phyloP scores from a whole-genome alignment of 1,139 yeast species.

The Arxiozyma telluris region DNA sequence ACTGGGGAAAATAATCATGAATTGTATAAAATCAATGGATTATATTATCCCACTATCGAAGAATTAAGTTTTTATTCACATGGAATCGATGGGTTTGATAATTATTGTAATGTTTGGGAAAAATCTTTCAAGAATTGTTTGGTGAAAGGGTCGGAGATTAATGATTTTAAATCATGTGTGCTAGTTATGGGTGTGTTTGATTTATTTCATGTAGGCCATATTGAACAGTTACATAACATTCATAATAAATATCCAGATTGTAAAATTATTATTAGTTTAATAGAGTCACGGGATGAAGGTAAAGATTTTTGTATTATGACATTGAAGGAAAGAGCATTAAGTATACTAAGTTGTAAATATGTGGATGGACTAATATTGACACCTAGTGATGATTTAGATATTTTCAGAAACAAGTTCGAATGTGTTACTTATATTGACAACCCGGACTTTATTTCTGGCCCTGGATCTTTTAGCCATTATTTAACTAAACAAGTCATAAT shows the following conservation, averaged over 20 bases:
- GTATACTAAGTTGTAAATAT: slow-evolving; percentile 79
- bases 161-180: slow-evolving; percentile 29
- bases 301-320: slow-evolving; percentile 54
- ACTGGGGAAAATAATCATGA: slow-evolving; percentile 30
- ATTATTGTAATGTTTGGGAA: slow-evolving; percentile 54
- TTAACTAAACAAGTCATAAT: slow-evolving; percentile 29
- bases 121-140: slow-evolving; percentile 15
- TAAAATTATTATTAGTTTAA: slow-evolving; percentile 58
- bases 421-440: slow-evolving; percentile 5
- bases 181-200: slow-evolving; percentile 72
- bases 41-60: slow-evolving; percentile 18
- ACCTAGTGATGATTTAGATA: slow-evolving; percentile 8
- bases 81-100: slow-evolving; percentile 50
- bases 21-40: slow-evolving; percentile 1
- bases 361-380: slow-evolving; percentile 56
- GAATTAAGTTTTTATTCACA: slow-evolving; percentile 54
- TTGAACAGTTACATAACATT: slow-evolving; percentile 40
- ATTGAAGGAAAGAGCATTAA: slow-evolving; percentile 70
- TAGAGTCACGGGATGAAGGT: slow-evolving; percentile 41
- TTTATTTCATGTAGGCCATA: slow-evolving; percentile 88
- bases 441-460: slow-evolving; percentile 9
- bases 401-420: not conserved
- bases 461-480: slow-evolving; percentile 25
- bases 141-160: slow-evolving; percentile 27
- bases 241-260: slow-evolving; percentile 29